Evolutionary conservation across 306 rosid genomes (phyloP).

Genomic region (Canavalia ensiformis): DNA sequence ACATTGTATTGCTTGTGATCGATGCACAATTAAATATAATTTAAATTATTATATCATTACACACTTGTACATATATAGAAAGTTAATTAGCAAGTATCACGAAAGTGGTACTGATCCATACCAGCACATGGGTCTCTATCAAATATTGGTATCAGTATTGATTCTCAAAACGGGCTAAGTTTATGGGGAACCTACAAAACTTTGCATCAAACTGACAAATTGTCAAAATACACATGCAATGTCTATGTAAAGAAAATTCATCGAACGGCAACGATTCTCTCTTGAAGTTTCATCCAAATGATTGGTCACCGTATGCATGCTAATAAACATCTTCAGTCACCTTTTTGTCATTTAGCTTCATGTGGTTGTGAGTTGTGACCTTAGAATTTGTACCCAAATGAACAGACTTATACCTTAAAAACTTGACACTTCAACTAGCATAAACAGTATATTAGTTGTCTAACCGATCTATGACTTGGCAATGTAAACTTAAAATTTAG

Average conservation of each 20-base stretch:
- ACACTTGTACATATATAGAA: no score
- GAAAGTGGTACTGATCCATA: constrained; percentile 34
- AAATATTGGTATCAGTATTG: constrained; percentile 40
- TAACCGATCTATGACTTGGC: not conserved
- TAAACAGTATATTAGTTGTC: not conserved
- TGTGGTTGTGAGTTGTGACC: constrained; percentile 22
- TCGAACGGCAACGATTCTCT: constrained; percentile 48
- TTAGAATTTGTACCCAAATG: constrained; percentile 39
- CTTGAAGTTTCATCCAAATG: constrained; percentile 44
- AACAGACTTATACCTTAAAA: constrained; percentile 44
- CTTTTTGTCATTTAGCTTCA: constrained; percentile 46
- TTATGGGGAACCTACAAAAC: constrained; percentile 49
- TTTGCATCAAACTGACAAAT: constrained; percentile 46
- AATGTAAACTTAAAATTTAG: not conserved
- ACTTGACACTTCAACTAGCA: constrained; percentile 1
- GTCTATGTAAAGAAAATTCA: constrained; percentile 40
- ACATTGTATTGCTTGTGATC: no score
- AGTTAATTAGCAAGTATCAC: no score
- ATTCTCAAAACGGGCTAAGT: constrained; percentile 41
- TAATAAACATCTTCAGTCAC: constrained; percentile 36
- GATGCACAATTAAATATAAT: no score
- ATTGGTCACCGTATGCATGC: constrained; percentile 31
- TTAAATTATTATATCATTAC: no score
- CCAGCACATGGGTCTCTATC: constrained; percentile 48
- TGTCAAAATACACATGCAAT: constrained; percentile 43